Base-by-base conservation (phyloP, 2,329 filamentous ascomycete species). In the Arthrinium puccinioides region DNA sequence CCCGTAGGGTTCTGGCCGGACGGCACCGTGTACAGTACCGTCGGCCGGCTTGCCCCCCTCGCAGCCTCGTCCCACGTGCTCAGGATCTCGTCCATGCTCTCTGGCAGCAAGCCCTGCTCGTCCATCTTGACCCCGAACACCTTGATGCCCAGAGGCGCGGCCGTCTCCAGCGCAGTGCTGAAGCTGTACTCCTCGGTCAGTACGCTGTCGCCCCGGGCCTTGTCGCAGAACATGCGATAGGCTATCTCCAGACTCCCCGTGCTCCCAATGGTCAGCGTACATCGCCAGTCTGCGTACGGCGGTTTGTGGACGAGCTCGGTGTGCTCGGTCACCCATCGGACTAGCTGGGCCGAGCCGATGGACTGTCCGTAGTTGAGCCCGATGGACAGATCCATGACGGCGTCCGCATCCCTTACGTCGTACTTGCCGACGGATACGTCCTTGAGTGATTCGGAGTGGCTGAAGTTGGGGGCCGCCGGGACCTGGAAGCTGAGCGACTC, bases 321-420 rank as follows among this genome's bases (percentile, higher is more conserved):
- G 63, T 97, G 92, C 67, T 98, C 92, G 0, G 89, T 94, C 35
- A 97, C 72, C 65, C 85, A 97, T 42, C 92, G 81, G 44, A 96
- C 67, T 59, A 98, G 70, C 63, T 95, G 92, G 4, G 87, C 84
- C 9, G 87, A 79, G 14, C 92, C 92, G 14, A 79, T 79, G 8
- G 88, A 82, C 63, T 95, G 88, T 23, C 85, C 87, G 59, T 98
- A 98, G 64, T 98, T 97, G 57, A 96, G 80, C 1, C 84, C 84
- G 44, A 94, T 87, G 31, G 85, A 79, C 36, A 98, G 76, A 63
- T 98, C 92, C 49, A 75, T 76, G 24, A 66, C 63, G 28, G 51
- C 53, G 18, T 50, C 49, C 3, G 6, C 20, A n/a, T 50, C 46
- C 11, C 39, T 40, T 16, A 84, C 77, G 63, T 96, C 90, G 59